Conservation (phyloP, 75 land plant species). For the Larix kaempferi region DNA sequence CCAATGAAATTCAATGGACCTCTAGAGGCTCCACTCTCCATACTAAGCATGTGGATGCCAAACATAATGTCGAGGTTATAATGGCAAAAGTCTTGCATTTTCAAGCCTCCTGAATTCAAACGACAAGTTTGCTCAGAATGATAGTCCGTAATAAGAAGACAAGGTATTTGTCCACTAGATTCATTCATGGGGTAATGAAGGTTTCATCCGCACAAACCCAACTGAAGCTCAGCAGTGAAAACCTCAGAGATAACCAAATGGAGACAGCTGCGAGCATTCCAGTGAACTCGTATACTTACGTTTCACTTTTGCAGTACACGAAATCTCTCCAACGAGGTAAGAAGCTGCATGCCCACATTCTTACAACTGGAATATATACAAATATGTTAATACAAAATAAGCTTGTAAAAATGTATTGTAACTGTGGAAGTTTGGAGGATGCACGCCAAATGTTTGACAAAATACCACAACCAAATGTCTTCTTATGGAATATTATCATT, state of each 20-base stretch:
- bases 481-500: slow-evolving; percentile 59
- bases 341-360: slow-evolving; percentile 39
- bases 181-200: not conserved
- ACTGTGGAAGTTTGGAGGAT: slow-evolving; percentile 20
- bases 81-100: not conserved
- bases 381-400: slow-evolving; percentile 26
- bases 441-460: slow-evolving; percentile 49
- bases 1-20: no score
- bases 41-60: no score
- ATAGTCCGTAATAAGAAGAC: not conserved
- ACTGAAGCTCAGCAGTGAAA: not conserved
- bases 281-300: slow-evolving; percentile 1
- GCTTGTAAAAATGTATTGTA: slow-evolving; percentile 42
- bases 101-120: not conserved
- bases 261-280: not conserved
- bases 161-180: not conserved
- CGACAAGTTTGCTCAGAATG: not conserved
- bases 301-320: slow-evolving; percentile 25
- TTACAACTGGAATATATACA: slow-evolving; percentile 13
- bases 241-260: not conserved
- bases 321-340: slow-evolving; percentile 27
- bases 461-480: slow-evolving; percentile 32
- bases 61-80: no score
- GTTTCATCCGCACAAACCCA: not conserved
- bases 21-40: no score